Evolutionary conservation across 257 asterid species (phyloP).

Genomic region (Datura wrightii): DNA sequence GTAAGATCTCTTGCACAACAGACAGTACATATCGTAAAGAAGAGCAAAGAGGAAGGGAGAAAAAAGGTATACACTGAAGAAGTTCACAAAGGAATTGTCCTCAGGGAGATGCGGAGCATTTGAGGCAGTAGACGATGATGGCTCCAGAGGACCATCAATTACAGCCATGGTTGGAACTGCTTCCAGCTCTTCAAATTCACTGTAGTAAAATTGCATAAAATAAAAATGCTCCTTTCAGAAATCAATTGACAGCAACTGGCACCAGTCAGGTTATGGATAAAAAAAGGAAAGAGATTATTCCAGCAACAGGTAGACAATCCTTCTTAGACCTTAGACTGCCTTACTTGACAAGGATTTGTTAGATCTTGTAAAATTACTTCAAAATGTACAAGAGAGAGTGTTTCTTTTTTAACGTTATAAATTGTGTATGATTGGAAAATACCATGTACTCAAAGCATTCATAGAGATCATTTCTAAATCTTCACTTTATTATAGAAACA

Average conservation of each 20-base stretch:
- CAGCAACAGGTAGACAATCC: not conserved
- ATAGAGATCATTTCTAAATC: not conserved
- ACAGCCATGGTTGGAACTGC: conserved; percentile 88
- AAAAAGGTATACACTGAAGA: conserved; percentile 72
- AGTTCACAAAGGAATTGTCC: conserved; percentile 82
- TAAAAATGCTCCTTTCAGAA: conserved; percentile 21
- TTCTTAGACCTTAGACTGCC: not conserved
- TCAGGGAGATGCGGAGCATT: conserved; percentile 63
- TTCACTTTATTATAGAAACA: not conserved
- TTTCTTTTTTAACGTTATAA: not conserved
- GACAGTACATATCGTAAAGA: not conserved
- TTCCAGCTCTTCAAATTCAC: conserved; percentile 92
- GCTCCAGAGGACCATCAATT: conserved; percentile 90
- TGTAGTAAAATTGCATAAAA: conserved; percentile 42
- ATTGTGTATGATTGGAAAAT: not conserved
- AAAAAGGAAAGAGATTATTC: not conserved
- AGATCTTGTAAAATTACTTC: not conserved
- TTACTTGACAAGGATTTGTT: conserved; percentile 4
- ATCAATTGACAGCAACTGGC: conserved; percentile 18
- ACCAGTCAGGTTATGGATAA: conserved; percentile 10
- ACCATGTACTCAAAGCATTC: not conserved
- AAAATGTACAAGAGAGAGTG: not conserved
- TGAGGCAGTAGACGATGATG: conserved; percentile 58
- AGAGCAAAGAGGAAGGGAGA: conserved; percentile 23
- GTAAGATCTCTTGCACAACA: conserved; percentile 23